Percentiles rank a stretch among this genome's conserved stretches.
phyloP scores from a whole-genome alignment of 768 basidiomycete genomes.

The Lentinula boryana region DNA sequence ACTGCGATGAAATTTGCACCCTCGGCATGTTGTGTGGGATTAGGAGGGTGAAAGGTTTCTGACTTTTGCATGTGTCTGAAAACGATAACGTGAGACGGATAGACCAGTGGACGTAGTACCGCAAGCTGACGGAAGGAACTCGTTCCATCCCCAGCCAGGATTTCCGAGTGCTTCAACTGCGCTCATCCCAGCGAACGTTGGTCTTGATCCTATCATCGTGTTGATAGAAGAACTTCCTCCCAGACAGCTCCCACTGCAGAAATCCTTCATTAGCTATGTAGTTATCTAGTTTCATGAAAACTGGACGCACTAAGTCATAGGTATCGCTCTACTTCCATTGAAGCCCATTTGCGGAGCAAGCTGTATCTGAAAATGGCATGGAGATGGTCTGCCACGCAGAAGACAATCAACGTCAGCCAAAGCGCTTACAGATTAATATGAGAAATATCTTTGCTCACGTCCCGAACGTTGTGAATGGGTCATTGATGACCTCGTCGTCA shows the following conservation, averaged over 20 bases:
- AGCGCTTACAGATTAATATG: background rate
- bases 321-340: conserved; percentile 4
- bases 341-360: conserved; percentile 11
- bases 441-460: background rate
- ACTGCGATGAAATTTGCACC: conserved; percentile 10
- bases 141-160: conserved; percentile 26
- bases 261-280: background rate
- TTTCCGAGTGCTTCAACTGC: conserved; percentile 14
- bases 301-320: conserved; percentile 7
- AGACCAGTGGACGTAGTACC: background rate
- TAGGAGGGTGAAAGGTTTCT: conserved; percentile 14
- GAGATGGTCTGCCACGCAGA: background rate
- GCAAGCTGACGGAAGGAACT: conserved; percentile 15
- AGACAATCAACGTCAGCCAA: no score
- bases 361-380: background rate
- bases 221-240: conserved; percentile 22
- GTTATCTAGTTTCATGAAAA: background rate
- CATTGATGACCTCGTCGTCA: conserved; percentile 6
- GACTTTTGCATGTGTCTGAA: conserved; percentile 14
- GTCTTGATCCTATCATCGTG: conserved; percentile 18
- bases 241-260: conserved; percentile 13
- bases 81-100: background rate
- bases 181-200: conserved; percentile 13
- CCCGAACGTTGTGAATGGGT: background rate
- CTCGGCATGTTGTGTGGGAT: conserved; percentile 10